phyloP scores from a whole-genome alignment of 345 rosid species.

The Sonneratia alba region DNA sequence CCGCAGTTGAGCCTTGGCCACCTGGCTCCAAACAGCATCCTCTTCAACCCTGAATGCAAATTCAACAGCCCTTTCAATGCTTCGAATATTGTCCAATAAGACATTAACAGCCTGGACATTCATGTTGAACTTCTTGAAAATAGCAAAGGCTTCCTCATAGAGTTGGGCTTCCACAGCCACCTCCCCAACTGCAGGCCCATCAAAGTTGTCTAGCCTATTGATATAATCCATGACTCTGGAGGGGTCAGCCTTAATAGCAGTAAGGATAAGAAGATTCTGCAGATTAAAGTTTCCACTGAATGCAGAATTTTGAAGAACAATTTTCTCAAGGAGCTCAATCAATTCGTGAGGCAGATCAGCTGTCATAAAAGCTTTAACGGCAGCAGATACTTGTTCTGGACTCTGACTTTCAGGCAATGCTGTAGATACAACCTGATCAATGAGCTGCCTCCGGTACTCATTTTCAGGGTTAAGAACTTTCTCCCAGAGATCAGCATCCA shows the following conservation, averaged over 20 bases:
- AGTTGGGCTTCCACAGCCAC: slow-evolving; percentile 90
- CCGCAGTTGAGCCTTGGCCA: slow-evolving; percentile 85
- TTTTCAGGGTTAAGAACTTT: slow-evolving; percentile 86
- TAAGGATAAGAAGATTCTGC: slow-evolving; percentile 92
- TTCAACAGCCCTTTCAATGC: slow-evolving; percentile 68
- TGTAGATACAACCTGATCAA: slow-evolving; percentile 97
- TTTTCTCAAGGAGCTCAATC: slow-evolving; percentile 61
- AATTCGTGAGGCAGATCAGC: slow-evolving; percentile 44
- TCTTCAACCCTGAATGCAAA: slow-evolving; percentile 97
- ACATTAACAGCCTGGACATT: slow-evolving; percentile 44
- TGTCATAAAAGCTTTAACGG: slow-evolving; percentile 46
- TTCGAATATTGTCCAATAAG: slow-evolving; percentile 31
- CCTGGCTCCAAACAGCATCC: slow-evolving; percentile 97
- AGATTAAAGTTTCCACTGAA: slow-evolving; percentile 96
- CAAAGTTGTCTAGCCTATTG: slow-evolving; percentile 91
- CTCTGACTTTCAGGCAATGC: slow-evolving; percentile 64
- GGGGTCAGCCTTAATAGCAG: slow-evolving; percentile 94
- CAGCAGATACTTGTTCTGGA: slow-evolving; percentile 47
- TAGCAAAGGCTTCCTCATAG: slow-evolving; percentile 61
- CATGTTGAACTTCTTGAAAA: slow-evolving; percentile 46
- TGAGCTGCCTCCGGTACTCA: slow-evolving; percentile 79
- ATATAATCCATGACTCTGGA: slow-evolving; percentile 96
- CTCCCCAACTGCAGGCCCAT: slow-evolving; percentile 97
- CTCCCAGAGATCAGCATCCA: slow-evolving; percentile 97
- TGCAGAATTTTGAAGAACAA: slow-evolving; percentile 93